Conservation (phyloP, 1,284 basidiomycete genomes). For the Veloboletus limbatus region DNA sequence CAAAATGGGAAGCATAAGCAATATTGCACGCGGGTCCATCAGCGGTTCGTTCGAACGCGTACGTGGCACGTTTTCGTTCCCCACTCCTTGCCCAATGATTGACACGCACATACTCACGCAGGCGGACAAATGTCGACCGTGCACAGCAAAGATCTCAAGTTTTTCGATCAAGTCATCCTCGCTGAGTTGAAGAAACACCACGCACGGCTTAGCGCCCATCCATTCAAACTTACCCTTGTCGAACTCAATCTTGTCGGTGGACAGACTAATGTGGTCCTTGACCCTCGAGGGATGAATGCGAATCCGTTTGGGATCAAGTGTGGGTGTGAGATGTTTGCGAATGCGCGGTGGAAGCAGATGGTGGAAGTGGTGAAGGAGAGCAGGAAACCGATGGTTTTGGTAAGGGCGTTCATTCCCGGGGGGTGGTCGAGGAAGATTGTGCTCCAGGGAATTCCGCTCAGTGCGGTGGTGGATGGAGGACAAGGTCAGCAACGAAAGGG, state of each 20-base stretch:
- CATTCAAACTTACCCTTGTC: conserved; percentile 24
- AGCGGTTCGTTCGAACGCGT: conserved; percentile 21
- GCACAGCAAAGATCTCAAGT: conserved; percentile 24
- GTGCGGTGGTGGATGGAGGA: conserved; percentile 7
- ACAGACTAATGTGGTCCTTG: conserved; percentile 16
- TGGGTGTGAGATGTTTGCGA: conserved; percentile 21
- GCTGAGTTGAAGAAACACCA: conserved; percentile 26
- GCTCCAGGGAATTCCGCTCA: conserved; percentile 27
- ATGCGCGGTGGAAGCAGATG: conserved; percentile 27
- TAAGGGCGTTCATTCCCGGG: conserved; percentile 29
- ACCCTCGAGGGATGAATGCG: conserved; percentile 18
- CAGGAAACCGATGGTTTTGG: conserved; percentile 19
- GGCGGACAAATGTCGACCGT: conserved; percentile 26
- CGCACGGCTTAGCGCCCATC: conserved; percentile 9
- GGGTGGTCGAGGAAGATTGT: conserved; percentile 29
- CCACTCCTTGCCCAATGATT: no score
- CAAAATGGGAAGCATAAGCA: conserved; percentile 25
- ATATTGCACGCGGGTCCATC: conserved; percentile 23
- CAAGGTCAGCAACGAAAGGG: conserved; percentile 1
- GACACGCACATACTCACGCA: background rate
- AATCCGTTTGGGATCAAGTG: conserved; percentile 28
- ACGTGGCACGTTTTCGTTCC: conserved; percentile 2
- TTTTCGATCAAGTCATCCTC: conserved; percentile 28
- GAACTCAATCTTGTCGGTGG: conserved; percentile 26
- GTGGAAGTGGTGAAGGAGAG: conserved; percentile 17